Base-by-base conservation (phyloP, 2,329 filamentous ascomycete genomes). In the Fusarium duplospermum region DNA sequence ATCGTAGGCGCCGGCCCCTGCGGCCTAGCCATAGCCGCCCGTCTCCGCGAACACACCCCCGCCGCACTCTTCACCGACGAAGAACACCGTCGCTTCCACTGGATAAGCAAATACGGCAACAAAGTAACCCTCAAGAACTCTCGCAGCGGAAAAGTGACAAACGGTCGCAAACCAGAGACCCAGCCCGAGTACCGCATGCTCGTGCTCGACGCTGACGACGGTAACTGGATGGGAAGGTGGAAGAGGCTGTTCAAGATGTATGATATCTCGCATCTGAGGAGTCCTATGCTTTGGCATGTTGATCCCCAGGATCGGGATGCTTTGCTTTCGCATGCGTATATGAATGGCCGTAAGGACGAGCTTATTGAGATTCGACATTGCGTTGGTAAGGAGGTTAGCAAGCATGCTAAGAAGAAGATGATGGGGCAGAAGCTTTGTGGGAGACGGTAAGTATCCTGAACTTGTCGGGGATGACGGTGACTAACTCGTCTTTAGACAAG, bases 31-130 rank as follows among this genome's bases (percentile, higher is more conserved):
- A 89, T 93, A 7, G 93, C 94, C 10, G 90, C 93, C 1, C 89
- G 93, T 5, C 87, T 96, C 1, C 88, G 89, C 47, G 93, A 96
- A 81, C 86, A 88, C 64, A 93, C 92, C 0, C 93, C 93, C 0
- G 93, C 92, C 0, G 93, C 93, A 2, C 89, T 95, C 62, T 96
- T 96, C 82, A 95, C 93, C 0, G 93, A 96, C 78, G 93, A 94
- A 74, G 94, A 96, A 78, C 93, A 96, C 77, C 90, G 92, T 47
- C 88, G 93, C n/a, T 96, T 93, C 80, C 90, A 93, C 81, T 95
- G 93, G 92, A 91, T 94, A 66, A 87, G 87, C 66, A 92, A 91
- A 65, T 89, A 94, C 78, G 87, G 88, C 31, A 86, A 86, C 31
- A 88, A 89, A 33, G 89, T 91, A 81, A 86, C 86, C 9, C 84